phyloP scores from a whole-genome alignment of 1,139 yeast genomes.

The Zygosaccharomyces pseudobailii region DNA sequence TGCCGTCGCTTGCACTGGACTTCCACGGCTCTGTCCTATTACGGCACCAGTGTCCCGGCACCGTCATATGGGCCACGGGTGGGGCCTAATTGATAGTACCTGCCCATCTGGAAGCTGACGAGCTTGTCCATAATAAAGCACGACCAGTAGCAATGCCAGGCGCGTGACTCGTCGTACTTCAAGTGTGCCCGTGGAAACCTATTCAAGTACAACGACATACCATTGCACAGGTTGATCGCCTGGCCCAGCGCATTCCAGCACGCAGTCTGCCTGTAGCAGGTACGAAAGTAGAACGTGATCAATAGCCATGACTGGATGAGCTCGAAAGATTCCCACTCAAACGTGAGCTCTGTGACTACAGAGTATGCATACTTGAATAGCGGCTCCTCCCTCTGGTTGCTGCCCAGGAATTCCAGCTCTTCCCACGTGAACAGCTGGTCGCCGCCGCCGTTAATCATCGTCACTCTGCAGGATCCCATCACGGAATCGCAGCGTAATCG shows the following conservation, averaged over 20 bases:
- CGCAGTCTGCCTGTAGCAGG: constrained; percentile 55
- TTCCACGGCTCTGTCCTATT: constrained; percentile 6
- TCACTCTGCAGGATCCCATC: constrained; percentile 34
- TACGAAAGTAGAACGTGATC: constrained; percentile 49
- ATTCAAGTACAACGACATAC: constrained; percentile 48
- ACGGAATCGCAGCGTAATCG: constrained; percentile 49
- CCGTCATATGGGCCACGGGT: constrained; percentile 36
- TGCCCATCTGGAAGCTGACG: constrained; percentile 52
- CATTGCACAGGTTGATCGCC: constrained; percentile 51
- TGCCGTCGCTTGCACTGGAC: neutral
- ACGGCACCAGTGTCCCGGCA: constrained; percentile 32
- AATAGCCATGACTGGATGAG: constrained; percentile 61
- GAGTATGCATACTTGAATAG: constrained; percentile 49
- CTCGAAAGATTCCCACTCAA: constrained; percentile 67
- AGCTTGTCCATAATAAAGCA: constrained; percentile 54
- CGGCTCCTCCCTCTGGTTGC: constrained; percentile 41
- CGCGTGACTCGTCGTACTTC: constrained; percentile 46
- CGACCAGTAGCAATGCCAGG: constrained; percentile 54
- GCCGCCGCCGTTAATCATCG: neutral
- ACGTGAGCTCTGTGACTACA: constrained; percentile 46
- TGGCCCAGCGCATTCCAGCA: constrained; percentile 49
- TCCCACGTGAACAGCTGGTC: constrained; percentile 32
- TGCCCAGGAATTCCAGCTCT: constrained; percentile 3
- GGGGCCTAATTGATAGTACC: constrained; percentile 42
- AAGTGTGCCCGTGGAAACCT: constrained; percentile 29